Conservation (phyloP, 495 filamentous ascomycete species). For the Astrothelium subdiscretum region DNA sequence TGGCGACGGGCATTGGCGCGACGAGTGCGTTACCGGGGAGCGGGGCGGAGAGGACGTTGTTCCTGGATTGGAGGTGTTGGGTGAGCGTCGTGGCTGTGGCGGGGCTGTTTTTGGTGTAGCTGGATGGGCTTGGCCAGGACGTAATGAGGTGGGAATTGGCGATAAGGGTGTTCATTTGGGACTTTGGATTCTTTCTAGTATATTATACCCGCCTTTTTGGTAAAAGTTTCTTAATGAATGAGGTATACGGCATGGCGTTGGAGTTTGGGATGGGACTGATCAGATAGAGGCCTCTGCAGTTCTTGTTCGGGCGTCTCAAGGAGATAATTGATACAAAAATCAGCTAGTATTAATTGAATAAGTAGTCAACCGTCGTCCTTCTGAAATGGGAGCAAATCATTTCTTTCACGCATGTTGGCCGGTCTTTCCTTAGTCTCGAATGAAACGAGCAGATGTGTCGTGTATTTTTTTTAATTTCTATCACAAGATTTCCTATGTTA, state of each 20-base stretch:
- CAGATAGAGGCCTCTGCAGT: background rate
- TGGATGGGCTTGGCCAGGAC: background rate
- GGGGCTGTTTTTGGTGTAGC: background rate
- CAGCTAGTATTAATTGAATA: background rate
- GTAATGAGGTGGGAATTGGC: background rate
- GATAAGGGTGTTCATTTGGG: background rate
- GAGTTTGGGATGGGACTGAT: background rate
- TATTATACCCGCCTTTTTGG: background rate
- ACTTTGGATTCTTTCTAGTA: background rate
- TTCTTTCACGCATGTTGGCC: too few relatives aligned
- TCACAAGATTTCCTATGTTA: too few relatives aligned
- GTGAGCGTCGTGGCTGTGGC: background rate
- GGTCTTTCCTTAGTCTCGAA: too few relatives aligned
- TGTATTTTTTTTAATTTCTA: too few relatives aligned
- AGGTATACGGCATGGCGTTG: background rate
- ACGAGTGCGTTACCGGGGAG: background rate
- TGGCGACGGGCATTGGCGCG: background rate
- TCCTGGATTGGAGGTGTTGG: constrained; percentile 1
- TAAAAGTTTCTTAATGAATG: background rate
- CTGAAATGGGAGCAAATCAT: too few relatives aligned
- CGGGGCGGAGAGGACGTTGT: background rate
- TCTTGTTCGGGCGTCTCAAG: background rate
- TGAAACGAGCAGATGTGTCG: too few relatives aligned
- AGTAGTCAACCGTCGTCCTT: too few relatives aligned
- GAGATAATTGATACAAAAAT: background rate